Evolutionary conservation across 805 yeast species (phyloP).

Genomic region (Priceomyces medius): DNA sequence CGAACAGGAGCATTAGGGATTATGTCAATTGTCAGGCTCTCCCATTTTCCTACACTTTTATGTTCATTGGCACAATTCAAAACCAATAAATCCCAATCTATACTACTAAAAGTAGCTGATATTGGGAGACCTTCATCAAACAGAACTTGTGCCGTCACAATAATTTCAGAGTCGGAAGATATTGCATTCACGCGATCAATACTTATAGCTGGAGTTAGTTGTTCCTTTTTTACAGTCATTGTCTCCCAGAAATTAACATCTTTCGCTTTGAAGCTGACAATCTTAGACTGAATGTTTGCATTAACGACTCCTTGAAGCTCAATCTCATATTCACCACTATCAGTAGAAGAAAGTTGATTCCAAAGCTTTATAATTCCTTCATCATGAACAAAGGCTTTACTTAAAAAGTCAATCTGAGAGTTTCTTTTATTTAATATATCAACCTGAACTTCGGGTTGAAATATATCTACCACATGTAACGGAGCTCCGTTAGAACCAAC

Average conservation of each 20-base stretch:
- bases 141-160: conserved; percentile 9
- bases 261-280: conserved; percentile 15
- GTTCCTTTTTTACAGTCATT: conserved; percentile 9
- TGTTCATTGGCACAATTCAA: conserved; percentile 23
- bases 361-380: conserved; percentile 15
- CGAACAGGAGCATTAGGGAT: conserved; percentile 14
- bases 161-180: conserved; percentile 10
- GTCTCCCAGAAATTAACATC: conserved; percentile 15
- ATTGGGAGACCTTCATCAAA: conserved; percentile 17
- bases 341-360: conserved; percentile 15
- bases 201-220: conserved; percentile 15
- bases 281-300: conserved; percentile 17
- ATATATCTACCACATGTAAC: conserved; percentile 23
- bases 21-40: conserved; percentile 13
- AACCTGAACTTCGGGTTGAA: conserved; percentile 25
- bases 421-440: conserved; percentile 17
- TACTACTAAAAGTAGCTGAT: conserved; percentile 15
- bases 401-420: conserved; percentile 24
- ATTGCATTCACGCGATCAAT: conserved; percentile 14
- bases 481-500: conserved; percentile 9
- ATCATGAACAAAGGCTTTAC: conserved; percentile 12
- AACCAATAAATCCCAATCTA: conserved; percentile 28
- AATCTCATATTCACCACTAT: conserved; percentile 16
- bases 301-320: conserved; percentile 21
- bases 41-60: conserved; percentile 25